Conservation (phyloP, 192 early-diverging fungal species). For the Irineochytrium annulatum region DNA sequence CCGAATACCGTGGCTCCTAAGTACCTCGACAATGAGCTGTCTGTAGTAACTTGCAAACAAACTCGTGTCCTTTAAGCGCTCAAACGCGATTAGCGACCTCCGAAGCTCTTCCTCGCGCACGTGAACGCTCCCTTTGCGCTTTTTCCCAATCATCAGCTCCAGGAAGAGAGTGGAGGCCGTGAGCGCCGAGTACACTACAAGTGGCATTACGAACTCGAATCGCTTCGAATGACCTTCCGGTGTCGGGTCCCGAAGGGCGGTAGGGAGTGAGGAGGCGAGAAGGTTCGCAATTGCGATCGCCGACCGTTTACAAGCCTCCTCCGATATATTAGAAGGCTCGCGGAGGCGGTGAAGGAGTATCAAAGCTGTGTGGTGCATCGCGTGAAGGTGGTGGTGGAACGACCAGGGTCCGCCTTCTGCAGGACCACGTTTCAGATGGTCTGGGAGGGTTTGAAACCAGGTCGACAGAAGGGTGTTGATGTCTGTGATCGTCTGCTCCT, state of each 20-base stretch:
- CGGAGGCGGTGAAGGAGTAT: conserved; percentile 38
- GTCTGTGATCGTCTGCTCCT: conserved; percentile 22
- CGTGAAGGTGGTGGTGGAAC: conserved; percentile 43
- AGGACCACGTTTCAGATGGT: conserved; percentile 20
- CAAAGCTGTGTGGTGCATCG: conserved; percentile 39
- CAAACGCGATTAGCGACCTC: conserved; percentile 36
- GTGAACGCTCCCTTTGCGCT: conserved; percentile 11
- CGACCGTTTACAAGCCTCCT: conserved; percentile 18
- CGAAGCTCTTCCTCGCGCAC: conserved; percentile 23
- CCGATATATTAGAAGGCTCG: conserved; percentile 30
- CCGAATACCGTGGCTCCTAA: conserved; percentile 23
- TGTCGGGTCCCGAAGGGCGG: background rate
- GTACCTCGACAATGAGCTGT: conserved; percentile 38
- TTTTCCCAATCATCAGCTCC: conserved; percentile 31
- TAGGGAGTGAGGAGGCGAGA: conserved; percentile 3
- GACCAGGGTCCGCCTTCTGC: conserved; percentile 23
- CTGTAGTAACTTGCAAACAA: conserved; percentile 44
- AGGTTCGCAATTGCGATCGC: conserved; percentile 30
- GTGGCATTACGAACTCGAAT: conserved; percentile 44
- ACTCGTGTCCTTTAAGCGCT: conserved; percentile 30
- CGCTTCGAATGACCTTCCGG: background rate
- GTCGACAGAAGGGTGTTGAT: conserved; percentile 24
- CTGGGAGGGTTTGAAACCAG: conserved; percentile 31
- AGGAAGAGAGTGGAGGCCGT: conserved; percentile 40
- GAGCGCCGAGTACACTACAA: conserved; percentile 41